Evolutionary conservation across 2,329 filamentous ascomycete genomes (phyloP), one percentile per base, ranked within the genome.

Genomic region (Ceratocystis cacaofunesta): DNA sequence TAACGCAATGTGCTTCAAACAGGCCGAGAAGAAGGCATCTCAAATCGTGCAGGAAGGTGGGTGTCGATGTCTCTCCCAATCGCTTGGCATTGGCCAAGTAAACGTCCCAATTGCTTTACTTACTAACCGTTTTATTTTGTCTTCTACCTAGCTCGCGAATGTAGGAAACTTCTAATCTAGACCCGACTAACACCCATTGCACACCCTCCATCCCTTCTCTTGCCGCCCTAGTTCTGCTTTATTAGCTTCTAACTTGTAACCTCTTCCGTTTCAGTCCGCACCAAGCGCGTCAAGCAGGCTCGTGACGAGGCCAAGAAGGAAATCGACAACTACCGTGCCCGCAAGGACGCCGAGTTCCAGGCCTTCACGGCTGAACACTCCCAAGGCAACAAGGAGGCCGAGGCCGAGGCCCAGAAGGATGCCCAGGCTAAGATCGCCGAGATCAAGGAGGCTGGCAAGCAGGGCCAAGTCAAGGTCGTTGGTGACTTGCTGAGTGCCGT

Each of bases 41-140:
- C 96, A 96, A 84, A 99, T 99, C 76, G 92, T 99, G 67, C 92
- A 97, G 77, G 91, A 94, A 84, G 89, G 92, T 95, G 76, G 68
- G 79, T 75, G 12, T 4, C 46, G 58, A 28, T 48, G 30, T 22
- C 4, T 15, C 32, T 30, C 6, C 41, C n/a, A 43, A n/a, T 15
- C 61, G 41, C 15, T 30, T 58, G 5, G 25, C 28, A 1, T 22
- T 52, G 12, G 25, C 22, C n/a, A 44, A 10, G 25, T 15, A n/a
- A 25, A 28, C 19, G 19, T 30, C 3, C 28, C n/a, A 15, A 32
- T n/a, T 52, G 57, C 63, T 69, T 12, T 12, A 12, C 36, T 15
- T 41, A 1, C 36, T 41, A 41, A 41, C 36, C 3, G 10, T 41
- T 4, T 41, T 66, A 66, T 63, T 8, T 63, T 46, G 5, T 6